A percentile compares a stretch with the other conserved stretches of the same genome.
Conservation (phyloP, 1,284 basidiomycete species). For the Leccinum huronense region DNA sequence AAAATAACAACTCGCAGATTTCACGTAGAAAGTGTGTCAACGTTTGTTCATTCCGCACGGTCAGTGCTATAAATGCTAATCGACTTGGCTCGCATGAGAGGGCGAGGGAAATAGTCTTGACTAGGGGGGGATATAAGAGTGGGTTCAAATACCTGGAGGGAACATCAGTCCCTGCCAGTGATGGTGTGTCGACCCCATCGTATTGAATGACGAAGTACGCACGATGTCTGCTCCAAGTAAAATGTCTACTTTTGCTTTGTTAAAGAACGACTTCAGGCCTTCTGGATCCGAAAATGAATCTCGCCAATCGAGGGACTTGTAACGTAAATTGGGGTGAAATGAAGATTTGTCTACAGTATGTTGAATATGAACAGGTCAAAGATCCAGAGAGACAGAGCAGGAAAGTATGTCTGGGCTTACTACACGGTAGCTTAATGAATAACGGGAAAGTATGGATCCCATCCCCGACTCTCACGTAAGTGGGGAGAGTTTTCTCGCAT, state of each 20-base stretch:
- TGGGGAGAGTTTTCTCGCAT: no score
- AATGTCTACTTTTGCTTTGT: constrained; percentile 48
- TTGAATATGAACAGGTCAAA: not conserved
- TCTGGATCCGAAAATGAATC: constrained; percentile 44
- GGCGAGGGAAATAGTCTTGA: constrained; percentile 50
- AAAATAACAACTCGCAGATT: constrained; percentile 34
- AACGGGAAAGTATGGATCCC: constrained; percentile 45
- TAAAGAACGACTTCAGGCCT: constrained; percentile 34
- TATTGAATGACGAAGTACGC: constrained; percentile 16
- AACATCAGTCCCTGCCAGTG: not conserved
- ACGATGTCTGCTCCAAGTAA: constrained; percentile 74
- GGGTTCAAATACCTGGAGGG: constrained; percentile 67
- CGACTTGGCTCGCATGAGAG: constrained; percentile 34
- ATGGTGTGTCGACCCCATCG: not conserved
- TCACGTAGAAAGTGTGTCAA: constrained; percentile 40
- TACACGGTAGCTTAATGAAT: constrained; percentile 61
- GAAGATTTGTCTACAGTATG: constrained; percentile 49
- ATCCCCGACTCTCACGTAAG: no score
- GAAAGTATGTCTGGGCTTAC: constrained; percentile 40
- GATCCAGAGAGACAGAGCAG: not conserved
- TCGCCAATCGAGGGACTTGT: constrained; percentile 60
- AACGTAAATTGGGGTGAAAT: constrained; percentile 44
- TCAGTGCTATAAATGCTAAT: constrained; percentile 56
- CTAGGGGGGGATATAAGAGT: constrained; percentile 55
- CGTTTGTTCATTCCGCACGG: constrained; percentile 50